phyloP scores from a whole-genome alignment of 2,329 filamentous ascomycete species.

The Aspergillus persii region DNA sequence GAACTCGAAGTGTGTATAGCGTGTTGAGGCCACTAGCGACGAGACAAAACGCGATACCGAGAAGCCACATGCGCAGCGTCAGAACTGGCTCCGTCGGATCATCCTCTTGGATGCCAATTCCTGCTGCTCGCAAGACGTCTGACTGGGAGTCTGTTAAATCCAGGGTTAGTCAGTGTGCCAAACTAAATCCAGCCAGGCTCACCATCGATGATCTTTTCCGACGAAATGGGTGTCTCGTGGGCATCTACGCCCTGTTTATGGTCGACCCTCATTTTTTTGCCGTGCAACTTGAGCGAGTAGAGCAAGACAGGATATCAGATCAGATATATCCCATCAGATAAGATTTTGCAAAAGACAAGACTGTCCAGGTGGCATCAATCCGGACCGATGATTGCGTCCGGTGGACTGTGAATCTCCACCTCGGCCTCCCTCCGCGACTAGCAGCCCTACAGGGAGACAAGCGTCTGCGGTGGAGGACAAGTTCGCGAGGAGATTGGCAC shows the following conservation, averaged over 20 bases:
- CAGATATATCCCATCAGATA: slow-evolving; percentile 27
- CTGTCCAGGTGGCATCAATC: not conserved
- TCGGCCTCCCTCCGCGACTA: not conserved
- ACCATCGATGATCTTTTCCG: not conserved
- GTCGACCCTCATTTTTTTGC: not conserved
- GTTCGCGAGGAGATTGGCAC: not conserved
- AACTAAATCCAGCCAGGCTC: not conserved
- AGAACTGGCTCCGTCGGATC: slow-evolving; percentile 40
- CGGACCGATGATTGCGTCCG: not conserved
- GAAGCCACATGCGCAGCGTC: slow-evolving; percentile 17
- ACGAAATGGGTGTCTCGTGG: not conserved
- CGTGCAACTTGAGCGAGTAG: not conserved
- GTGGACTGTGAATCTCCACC: not conserved
- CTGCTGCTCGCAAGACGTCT: slow-evolving; percentile 28
- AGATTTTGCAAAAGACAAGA: slow-evolving; percentile 8
- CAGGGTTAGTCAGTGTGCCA: not conserved
- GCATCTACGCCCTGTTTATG: slow-evolving; percentile 5
- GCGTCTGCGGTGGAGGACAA: not conserved
- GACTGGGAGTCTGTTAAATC: not conserved
- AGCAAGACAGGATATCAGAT: slow-evolving; percentile 8
- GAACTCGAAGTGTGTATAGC: slow-evolving; percentile 19
- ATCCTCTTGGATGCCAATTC: slow-evolving; percentile 53
- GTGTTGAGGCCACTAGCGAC: slow-evolving; percentile 18
- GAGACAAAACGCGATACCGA: slow-evolving; percentile 15
- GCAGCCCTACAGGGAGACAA: not conserved